Evolutionary conservation across 1,284 basidiomycete species (phyloP), one percentile per base, ranked within the genome.

Genomic region (Irpex lacteus): DNA sequence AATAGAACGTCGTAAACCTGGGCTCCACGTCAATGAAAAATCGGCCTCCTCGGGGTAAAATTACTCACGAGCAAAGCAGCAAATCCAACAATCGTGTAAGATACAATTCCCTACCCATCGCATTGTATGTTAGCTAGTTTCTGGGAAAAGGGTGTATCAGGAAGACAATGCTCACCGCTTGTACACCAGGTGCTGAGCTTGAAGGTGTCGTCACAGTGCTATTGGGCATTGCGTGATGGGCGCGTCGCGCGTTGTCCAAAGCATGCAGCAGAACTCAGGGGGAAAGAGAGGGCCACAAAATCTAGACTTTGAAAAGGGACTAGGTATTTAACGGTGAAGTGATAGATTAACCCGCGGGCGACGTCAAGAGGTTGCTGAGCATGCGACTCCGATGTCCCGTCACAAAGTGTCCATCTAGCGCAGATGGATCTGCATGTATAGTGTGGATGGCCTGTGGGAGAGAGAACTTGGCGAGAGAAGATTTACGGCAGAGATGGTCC

Each of bases 1-100:
- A 76, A 79, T 21, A 78, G 13, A 21, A 72, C 70, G 64, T 80
- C 78, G 65, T 78, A 80, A 50, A 75, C 65, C 78, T 80, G 37
- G 11, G 13, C 18, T n/a, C 21, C 13, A 47, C 44, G 44, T 15
- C 3, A 19, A 36, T 52, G 40, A 13, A 11, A 34, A 38, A 15
- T 11, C 21, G 44, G 60, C n/a, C 15, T 44, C 40, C 11, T 15
- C 40, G 40, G 40, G 15, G 11, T 44, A 3, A n/a, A n/a, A n/a
- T 47, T n/a, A 56, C 60, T 19, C 38, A 61, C 60, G 26, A 61
- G 53, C n/a, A 61, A 50, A 21, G 60, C 56, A 15, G 40, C 50
- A 61, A 61, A 61, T 32, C 21, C 50, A n/a, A 37, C 60, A 50
- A 61, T 61, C 1, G 60, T 61, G 38, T 34, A 36, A 11, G 60